A percentile compares a stretch with the other conserved stretches of the same genome.
phyloP scores from a whole-genome alignment of 345 rosid genomes.

The Eucalyptus guilfoylei region DNA sequence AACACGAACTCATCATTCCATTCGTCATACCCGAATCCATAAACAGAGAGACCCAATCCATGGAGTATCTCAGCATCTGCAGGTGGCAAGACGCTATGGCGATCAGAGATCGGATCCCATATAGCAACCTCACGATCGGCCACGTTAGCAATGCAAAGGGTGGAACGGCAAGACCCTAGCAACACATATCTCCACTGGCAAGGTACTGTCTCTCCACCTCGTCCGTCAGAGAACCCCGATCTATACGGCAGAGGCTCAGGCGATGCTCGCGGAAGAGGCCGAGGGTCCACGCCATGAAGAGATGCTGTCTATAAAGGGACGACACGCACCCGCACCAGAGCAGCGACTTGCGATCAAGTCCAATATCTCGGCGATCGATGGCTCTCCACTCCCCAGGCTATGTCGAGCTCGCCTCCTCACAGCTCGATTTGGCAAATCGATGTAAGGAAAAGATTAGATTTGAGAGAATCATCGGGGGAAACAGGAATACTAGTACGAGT shows the following conservation, averaged over 20 bases:
- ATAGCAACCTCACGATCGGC: constrained; percentile 1
- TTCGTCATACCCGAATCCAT: constrained; percentile 28
- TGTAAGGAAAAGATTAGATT: too few relatives aligned
- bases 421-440: too few relatives aligned
- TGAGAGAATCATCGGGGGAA: too few relatives aligned
- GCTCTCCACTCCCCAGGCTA: too few relatives aligned
- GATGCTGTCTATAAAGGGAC: constrained; percentile 4
- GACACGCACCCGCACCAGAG: constrained; percentile 21
- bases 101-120: constrained; percentile 12
- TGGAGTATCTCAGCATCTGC: background rate
- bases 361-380: background rate
- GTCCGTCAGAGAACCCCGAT: background rate
- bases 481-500: too few relatives aligned
- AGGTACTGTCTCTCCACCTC: background rate
- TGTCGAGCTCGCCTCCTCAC: too few relatives aligned
- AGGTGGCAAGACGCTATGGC: background rate
- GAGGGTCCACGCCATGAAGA: constrained; percentile 10
- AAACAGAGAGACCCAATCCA: background rate
- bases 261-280: background rate
- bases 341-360: constrained; percentile 2
- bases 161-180: constrained; percentile 20
- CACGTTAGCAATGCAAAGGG: constrained; percentile 11
- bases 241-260: constrained; percentile 1
- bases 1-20: constrained; percentile 11
- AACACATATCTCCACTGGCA: constrained; percentile 3